Conservation (phyloP, 2,329 filamentous ascomycete species). For the Stagonosporopsis rhizophila region DNA sequence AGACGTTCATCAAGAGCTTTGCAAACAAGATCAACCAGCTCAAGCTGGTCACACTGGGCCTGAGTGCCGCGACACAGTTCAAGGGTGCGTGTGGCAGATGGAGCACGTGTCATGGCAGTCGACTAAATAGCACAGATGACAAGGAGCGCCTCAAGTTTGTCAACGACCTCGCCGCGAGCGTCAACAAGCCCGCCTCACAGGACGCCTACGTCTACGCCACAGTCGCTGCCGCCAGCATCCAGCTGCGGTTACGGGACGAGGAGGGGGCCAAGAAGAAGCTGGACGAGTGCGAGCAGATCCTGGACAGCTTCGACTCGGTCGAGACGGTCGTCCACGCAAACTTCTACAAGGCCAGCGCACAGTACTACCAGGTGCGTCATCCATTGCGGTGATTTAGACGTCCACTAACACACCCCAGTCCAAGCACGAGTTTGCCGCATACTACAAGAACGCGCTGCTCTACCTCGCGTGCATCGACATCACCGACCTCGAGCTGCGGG, state of each 20-base stretch:
- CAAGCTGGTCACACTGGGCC: conserved; percentile 89
- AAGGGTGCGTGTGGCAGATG: conserved; percentile 60
- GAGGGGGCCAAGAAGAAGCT: conserved; percentile 87
- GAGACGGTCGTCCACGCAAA: conserved; percentile 94
- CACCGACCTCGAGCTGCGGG: conserved; percentile 72
- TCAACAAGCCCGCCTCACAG: conserved; percentile 90
- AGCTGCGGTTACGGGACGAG: conserved; percentile 78
- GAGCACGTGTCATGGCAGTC: no score
- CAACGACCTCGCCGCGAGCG: conserved; percentile 80
- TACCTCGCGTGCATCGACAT: conserved; percentile 97
- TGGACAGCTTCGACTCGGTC: conserved; percentile 92
- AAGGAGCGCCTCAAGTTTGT: conserved; percentile 86
- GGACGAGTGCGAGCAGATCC: conserved; percentile 82
- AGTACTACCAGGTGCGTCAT: conserved; percentile 79
- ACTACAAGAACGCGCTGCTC: conserved; percentile 96
- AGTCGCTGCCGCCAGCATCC: conserved; percentile 86
- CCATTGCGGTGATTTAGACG: no score
- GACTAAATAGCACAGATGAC: conserved; percentile 68
- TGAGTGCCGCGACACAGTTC: conserved; percentile 87
- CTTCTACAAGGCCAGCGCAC: conserved; percentile 94
- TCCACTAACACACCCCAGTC: conserved; percentile 52
- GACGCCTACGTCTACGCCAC: conserved; percentile 95
- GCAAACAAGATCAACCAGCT: conserved; percentile 99
- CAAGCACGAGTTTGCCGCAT: conserved; percentile 91
- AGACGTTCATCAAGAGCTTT: conserved; percentile 93